phyloP scores from a whole-genome alignment of 148 eudicot species.

The Camellia sinensis region DNA sequence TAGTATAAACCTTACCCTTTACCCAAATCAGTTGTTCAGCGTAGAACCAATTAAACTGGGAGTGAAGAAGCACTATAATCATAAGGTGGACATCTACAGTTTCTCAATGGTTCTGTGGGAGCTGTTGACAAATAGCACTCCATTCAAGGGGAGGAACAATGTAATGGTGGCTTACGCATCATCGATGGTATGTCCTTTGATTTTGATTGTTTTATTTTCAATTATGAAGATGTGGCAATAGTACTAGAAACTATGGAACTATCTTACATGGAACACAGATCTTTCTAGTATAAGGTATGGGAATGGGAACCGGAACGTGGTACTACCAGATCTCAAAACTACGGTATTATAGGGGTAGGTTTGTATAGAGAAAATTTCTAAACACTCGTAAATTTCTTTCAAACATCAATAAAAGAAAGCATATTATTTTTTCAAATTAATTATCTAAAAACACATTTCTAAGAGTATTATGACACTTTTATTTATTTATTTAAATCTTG shows the following conservation, averaged over 20 bases:
- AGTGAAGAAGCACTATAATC: conserved; percentile 39
- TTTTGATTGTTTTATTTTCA: background rate
- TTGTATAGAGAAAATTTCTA: too few relatives aligned
- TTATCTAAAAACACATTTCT: too few relatives aligned
- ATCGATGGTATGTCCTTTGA: conserved; percentile 24
- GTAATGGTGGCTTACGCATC: conserved; percentile 41
- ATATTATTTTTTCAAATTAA: too few relatives aligned
- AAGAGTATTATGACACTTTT: too few relatives aligned
- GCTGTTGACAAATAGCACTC: conserved; percentile 34
- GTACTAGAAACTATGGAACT: background rate
- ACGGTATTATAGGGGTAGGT: too few relatives aligned
- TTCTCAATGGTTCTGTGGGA: conserved; percentile 50
- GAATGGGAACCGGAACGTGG: too few relatives aligned
- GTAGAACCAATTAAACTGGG: conserved; percentile 25
- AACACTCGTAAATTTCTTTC: too few relatives aligned
- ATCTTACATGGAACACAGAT: too few relatives aligned
- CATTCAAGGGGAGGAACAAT: conserved; percentile 34
- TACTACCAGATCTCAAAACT: too few relatives aligned
- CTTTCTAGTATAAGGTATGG: too few relatives aligned
- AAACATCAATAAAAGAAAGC: too few relatives aligned
- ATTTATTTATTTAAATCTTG: too few relatives aligned
- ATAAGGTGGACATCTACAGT: conserved; percentile 46
- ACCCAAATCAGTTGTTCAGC: conserved; percentile 31
- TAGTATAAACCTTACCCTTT: background rate
- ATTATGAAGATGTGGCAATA: background rate